These are phyloP conservation scores for Talaromyces piceae DNA, from an alignment of 2,329 filamentous ascomycete genomes.

Conservation along the genomic window DNA sequence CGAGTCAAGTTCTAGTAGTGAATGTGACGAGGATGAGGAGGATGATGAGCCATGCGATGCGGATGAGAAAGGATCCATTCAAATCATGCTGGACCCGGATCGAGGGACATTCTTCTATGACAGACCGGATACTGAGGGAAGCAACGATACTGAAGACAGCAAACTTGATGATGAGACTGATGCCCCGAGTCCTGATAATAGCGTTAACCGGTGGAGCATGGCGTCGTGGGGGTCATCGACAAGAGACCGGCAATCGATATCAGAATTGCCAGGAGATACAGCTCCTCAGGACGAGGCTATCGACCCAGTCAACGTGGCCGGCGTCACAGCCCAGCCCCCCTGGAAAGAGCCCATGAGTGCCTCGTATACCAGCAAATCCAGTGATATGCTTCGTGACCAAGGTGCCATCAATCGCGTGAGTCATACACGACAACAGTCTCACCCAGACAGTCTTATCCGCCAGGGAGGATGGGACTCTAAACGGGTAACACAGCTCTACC, in stretches of 20 bases:
- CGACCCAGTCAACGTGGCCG: slow-evolving; percentile 14
- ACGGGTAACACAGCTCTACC: slow-evolving; percentile 48
- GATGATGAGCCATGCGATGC: slow-evolving; percentile 27
- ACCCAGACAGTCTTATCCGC: slow-evolving; percentile 43
- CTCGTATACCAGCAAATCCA: neutral
- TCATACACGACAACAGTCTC: slow-evolving; percentile 30
- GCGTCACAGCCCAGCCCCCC: slow-evolving; percentile 1
- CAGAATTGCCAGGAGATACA: slow-evolving; percentile 28
- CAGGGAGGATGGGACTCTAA: slow-evolving; percentile 49
- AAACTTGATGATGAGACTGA: slow-evolving; percentile 15
- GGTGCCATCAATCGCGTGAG: slow-evolving; percentile 34
- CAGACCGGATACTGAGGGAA: slow-evolving; percentile 23
- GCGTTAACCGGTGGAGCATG: slow-evolving; percentile 35
- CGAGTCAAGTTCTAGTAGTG: slow-evolving; percentile 36
- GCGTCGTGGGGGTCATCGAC: slow-evolving; percentile 39
- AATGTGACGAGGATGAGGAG: slow-evolving; percentile 30
- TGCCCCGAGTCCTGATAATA: slow-evolving; percentile 17
- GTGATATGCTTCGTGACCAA: slow-evolving; percentile 17
- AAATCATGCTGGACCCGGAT: slow-evolving; percentile 44
- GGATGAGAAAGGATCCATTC: slow-evolving; percentile 46
- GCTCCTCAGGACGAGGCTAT: slow-evolving; percentile 31
- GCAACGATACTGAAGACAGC: slow-evolving; percentile 20
- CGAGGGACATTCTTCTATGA: slow-evolving; percentile 35
- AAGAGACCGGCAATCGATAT: slow-evolving; percentile 24
- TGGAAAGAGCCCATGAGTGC: slow-evolving; percentile 2